phyloP scores from a whole-genome alignment of 768 basidiomycete genomes.

The Rhodotorula toruloides region DNA sequence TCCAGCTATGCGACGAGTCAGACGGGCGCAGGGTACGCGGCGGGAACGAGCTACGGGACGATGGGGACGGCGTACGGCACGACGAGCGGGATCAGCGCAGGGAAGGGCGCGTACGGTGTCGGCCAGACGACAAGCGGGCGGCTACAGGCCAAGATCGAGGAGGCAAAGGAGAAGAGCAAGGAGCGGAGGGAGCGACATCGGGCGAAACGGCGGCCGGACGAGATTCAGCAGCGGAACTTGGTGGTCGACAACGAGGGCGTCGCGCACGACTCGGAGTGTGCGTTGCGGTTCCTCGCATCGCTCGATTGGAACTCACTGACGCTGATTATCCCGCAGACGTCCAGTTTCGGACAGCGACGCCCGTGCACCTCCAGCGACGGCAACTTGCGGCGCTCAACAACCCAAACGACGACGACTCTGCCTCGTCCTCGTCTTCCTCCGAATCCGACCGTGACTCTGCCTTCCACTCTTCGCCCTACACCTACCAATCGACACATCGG shows the following conservation, averaged over 20 bases:
- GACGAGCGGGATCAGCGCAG: neutral
- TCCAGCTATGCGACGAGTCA: neutral
- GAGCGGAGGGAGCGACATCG: conserved; percentile 25
- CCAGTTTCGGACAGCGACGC: conserved; percentile 29
- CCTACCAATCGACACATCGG: conserved; percentile 39
- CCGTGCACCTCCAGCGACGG: conserved; percentile 17
- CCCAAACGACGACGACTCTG: conserved; percentile 30
- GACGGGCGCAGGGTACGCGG: neutral
- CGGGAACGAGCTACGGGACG: conserved; percentile 12
- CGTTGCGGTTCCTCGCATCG: neutral
- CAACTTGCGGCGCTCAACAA: conserved; percentile 3
- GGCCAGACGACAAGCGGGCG: conserved; percentile 10
- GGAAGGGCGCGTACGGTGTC: conserved; percentile 2
- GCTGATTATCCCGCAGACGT: conserved; percentile 6
- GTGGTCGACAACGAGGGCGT: conserved; percentile 31
- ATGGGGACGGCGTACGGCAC: neutral
- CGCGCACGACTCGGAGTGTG: conserved; percentile 37
- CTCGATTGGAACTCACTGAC: neutral
- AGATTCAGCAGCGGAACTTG: conserved; percentile 16
- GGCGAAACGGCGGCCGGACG: conserved; percentile 24
- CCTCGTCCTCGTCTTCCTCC: conserved; percentile 19
- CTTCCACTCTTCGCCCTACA: conserved; percentile 38
- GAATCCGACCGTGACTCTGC: conserved; percentile 5
- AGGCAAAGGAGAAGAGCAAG: conserved; percentile 33
- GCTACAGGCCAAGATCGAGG: conserved; percentile 28